Percentiles rank a stretch among this genome's conserved stretches.
phyloP scores from a whole-genome alignment of 768 basidiomycete species.

The Xerocomus potaroensis region DNA sequence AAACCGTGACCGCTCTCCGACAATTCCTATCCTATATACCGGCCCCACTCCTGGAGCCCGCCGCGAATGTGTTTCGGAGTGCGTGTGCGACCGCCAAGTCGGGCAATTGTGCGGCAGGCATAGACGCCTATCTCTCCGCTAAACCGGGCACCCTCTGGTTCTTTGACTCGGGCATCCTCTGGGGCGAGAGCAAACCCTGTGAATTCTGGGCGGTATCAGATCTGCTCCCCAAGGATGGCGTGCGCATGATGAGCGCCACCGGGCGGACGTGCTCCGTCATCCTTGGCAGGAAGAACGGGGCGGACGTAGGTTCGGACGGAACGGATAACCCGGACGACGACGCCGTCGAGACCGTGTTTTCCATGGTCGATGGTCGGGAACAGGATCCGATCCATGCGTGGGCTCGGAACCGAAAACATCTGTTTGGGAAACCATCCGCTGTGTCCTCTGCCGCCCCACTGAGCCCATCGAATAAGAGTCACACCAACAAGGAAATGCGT shows the following conservation, averaged over 20 bases:
- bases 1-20: slow-evolving; percentile 47
- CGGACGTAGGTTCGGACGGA: slow-evolving; percentile 33
- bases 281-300: slow-evolving; percentile 36
- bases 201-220: slow-evolving; percentile 69
- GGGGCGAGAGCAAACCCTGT: slow-evolving; percentile 73
- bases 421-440: slow-evolving; percentile 43
- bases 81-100: slow-evolving; percentile 37
- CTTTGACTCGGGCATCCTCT: slow-evolving; percentile 59
- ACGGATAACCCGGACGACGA: slow-evolving; percentile 29
- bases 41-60: slow-evolving; percentile 45
- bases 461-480: not conserved
- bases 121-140: slow-evolving; percentile 69
- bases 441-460: not conserved
- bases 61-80: slow-evolving; percentile 51
- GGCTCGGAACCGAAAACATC: slow-evolving; percentile 52
- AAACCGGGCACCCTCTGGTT: slow-evolving; percentile 74
- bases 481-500: slow-evolving; percentile 4
- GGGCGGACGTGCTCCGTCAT: slow-evolving; percentile 67
- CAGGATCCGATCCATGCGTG: slow-evolving; percentile 62
- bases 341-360: slow-evolving; percentile 61
- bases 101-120: slow-evolving; percentile 49
- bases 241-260: slow-evolving; percentile 54
- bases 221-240: slow-evolving; percentile 49
- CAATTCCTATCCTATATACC: slow-evolving; percentile 49
- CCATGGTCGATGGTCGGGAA: slow-evolving; percentile 68